Conservation (phyloP, 148 eudicot species). For the Chenopodium quinoa region DNA sequence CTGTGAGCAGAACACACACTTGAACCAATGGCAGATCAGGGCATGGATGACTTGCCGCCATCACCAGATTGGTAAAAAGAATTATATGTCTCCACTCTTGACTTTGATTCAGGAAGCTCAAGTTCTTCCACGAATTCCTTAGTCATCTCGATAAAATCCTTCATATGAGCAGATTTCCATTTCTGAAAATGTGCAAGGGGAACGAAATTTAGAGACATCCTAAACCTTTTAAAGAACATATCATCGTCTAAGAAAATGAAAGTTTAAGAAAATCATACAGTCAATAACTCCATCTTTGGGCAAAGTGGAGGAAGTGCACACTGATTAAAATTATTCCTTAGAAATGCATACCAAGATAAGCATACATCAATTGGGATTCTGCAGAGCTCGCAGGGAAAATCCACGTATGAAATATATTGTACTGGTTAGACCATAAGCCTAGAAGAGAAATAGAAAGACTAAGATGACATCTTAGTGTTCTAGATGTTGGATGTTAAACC, state of each 20-base stretch:
- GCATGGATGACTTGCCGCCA: conserved; percentile 6
- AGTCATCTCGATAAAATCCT: conserved; percentile 66
- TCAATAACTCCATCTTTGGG: neutral
- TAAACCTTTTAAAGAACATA: neutral
- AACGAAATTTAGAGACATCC: neutral
- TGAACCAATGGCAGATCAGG: conserved; percentile 18
- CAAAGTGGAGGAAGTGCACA: neutral
- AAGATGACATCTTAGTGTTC: neutral
- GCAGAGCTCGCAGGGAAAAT: neutral
- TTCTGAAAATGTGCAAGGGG: conserved; percentile 33
- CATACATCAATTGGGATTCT: neutral
- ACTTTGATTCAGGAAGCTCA: conserved; percentile 48
- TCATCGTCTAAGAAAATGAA: too few species aligned
- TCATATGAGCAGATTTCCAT: conserved; percentile 63
- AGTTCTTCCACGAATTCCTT: conserved; percentile 53
- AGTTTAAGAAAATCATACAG: neutral
- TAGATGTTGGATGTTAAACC: neutral
- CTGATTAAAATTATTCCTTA: neutral
- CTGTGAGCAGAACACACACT: neutral
- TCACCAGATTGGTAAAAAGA: conserved; percentile 41
- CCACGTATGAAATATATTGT: neutral
- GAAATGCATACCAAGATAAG: neutral
- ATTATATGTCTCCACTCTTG: conserved; percentile 61
- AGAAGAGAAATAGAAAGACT: neutral
- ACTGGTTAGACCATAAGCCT: neutral